Conservation (phyloP, 192 early-diverging fungal species). For the Coemansia sp. region DNA sequence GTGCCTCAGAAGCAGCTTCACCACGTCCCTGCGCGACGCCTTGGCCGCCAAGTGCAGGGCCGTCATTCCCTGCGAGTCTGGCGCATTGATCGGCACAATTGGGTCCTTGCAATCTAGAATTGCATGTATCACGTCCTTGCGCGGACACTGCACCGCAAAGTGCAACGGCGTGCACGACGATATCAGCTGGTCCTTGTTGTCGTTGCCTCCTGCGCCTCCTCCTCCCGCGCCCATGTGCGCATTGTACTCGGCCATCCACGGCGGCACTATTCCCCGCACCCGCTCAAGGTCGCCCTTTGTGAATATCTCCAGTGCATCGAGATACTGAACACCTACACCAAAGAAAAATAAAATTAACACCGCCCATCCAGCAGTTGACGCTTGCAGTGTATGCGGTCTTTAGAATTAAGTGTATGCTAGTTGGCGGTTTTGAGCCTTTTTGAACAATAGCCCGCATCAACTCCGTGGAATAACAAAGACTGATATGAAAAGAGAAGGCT, state of each 20-base stretch:
- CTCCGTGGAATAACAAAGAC: too few relatives aligned
- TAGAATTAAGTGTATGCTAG: neutral
- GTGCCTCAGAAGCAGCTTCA: slow-evolving; percentile 66
- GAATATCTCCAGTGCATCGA: slow-evolving; percentile 54
- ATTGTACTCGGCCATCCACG: slow-evolving; percentile 47
- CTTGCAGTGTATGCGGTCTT: neutral
- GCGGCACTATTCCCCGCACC: slow-evolving; percentile 30
- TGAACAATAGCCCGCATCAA: too few relatives aligned
- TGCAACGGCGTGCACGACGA: slow-evolving; percentile 54
- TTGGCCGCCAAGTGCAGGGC: slow-evolving; percentile 75
- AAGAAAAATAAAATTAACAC: neutral
- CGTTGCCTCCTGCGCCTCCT: neutral
- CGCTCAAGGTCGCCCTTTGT: slow-evolving; percentile 36
- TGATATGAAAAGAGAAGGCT: too few relatives aligned
- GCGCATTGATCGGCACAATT: slow-evolving; percentile 57
- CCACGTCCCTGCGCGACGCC: slow-evolving; percentile 63
- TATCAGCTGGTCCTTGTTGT: slow-evolving; percentile 21
- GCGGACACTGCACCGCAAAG: slow-evolving; percentile 67
- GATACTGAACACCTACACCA: slow-evolving; percentile 23
- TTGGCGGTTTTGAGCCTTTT: neutral
- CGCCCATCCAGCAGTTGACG: too few relatives aligned
- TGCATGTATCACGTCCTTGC: slow-evolving; percentile 57
- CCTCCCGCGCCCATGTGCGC: slow-evolving; percentile 1
- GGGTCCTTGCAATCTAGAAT: slow-evolving; percentile 54
- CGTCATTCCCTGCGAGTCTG: slow-evolving; percentile 65